phyloP scores from a whole-genome alignment of 805 yeast genomes.

The Wickerhamomyces canadensis region DNA sequence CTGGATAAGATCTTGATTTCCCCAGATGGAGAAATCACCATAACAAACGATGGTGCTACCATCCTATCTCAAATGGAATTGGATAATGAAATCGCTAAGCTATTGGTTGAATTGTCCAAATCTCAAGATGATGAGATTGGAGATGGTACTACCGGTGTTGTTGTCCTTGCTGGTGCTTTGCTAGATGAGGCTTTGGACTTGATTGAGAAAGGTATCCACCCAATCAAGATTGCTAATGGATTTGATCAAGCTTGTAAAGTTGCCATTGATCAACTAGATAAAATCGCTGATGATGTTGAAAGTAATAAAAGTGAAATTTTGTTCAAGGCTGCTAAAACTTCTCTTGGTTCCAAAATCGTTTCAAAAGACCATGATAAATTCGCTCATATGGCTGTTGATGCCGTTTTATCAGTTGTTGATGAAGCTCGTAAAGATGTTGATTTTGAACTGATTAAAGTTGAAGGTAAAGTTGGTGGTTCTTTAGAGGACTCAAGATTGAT shows the following conservation, averaged over 20 bases:
- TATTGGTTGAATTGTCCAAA: slow-evolving; percentile 86
- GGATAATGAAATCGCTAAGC: slow-evolving; percentile 92
- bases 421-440: slow-evolving; percentile 91
- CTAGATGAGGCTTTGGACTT: slow-evolving; percentile 91
- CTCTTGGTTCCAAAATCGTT: slow-evolving; percentile 92
- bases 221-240: slow-evolving; percentile 94
- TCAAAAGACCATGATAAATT: slow-evolving; percentile 90
- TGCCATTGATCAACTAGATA: slow-evolving; percentile 74
- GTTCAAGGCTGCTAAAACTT: slow-evolving; percentile 88
- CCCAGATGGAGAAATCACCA: slow-evolving; percentile 97
- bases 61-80: slow-evolving; percentile 93
- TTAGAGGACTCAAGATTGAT: slow-evolving; percentile 80
- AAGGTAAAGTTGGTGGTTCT: slow-evolving; percentile 94
- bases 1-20: slow-evolving; percentile 90
- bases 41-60: slow-evolving; percentile 98
- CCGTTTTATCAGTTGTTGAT: slow-evolving; percentile 89
- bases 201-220: slow-evolving; percentile 96
- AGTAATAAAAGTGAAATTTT: slow-evolving; percentile 40
- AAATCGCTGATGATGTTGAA: slow-evolving; percentile 62
- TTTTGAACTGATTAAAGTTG: slow-evolving; percentile 91
- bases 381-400: slow-evolving; percentile 96
- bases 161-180: slow-evolving; percentile 90
- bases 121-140: slow-evolving; percentile 99
- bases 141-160: slow-evolving; percentile 99
- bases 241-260: slow-evolving; percentile 95